These are phyloP conservation scores for Cenchrus purpureus DNA, from an alignment of 176 grass and related monocot genomes.

Conservation along the genomic window DNA sequence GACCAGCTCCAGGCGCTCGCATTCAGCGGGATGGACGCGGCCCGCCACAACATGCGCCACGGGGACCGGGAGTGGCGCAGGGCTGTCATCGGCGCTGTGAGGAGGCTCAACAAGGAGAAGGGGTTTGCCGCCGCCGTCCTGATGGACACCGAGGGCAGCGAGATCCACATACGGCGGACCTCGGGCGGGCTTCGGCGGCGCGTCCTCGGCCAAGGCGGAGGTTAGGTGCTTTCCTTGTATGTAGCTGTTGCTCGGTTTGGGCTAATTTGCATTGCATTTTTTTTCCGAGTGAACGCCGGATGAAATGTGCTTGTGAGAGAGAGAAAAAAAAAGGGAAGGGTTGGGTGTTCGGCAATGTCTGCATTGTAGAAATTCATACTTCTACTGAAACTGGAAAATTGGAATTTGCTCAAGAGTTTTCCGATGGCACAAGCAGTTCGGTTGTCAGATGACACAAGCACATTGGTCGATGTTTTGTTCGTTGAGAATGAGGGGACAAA, in stretches of 20 bases:
- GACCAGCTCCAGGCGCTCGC: constrained; percentile 92
- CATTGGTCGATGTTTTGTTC: too few relatives aligned
- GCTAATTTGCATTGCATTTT: not conserved
- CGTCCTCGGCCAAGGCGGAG: constrained; percentile 80
- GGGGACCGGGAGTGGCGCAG: constrained; percentile 81
- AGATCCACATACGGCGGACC: constrained; percentile 98
- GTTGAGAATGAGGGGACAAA: too few relatives aligned
- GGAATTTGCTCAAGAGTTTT: too few relatives aligned
- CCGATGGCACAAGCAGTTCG: too few relatives aligned
- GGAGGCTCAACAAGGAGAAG: constrained; percentile 92
- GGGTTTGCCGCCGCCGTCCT: constrained; percentile 85
- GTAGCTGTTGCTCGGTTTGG: not conserved
- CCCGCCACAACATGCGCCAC: constrained; percentile 94
- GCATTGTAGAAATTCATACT: too few relatives aligned
- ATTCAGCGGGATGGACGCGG: constrained; percentile 90
- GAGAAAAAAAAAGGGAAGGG: too few relatives aligned
- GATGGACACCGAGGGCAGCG: constrained; percentile 98
- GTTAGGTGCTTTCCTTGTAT: constrained; percentile 21
- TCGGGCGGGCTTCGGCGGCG: constrained; percentile 63
- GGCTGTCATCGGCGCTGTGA: constrained; percentile 65
- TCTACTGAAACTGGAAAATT: too few relatives aligned
- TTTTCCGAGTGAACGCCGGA: not conserved
- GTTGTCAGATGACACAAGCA: too few relatives aligned
- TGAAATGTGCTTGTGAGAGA: not conserved
- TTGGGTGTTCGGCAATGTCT: too few relatives aligned